These are phyloP conservation scores for Drechslerella stenobrocha DNA, from an alignment of 2,329 filamentous ascomycete species.

Conservation along the genomic window DNA sequence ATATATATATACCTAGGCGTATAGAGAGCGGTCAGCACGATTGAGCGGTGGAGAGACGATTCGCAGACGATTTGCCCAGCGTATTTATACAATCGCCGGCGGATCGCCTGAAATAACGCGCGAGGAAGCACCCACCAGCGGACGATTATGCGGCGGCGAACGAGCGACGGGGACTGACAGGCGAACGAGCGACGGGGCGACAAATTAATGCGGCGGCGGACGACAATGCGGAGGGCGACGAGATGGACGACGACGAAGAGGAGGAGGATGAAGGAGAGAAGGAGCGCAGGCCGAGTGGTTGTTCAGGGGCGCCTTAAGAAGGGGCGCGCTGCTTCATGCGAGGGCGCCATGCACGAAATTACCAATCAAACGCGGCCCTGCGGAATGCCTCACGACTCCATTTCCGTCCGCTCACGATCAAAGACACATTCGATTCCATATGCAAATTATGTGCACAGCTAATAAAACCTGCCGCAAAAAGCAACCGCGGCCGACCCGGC, in stretches of 20 bases:
- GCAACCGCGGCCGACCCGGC: constrained; percentile 17
- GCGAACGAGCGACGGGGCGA: constrained; percentile 24
- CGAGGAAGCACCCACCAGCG: not conserved
- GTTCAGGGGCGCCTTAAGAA: constrained; percentile 36
- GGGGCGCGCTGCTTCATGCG: constrained; percentile 2
- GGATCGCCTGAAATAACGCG: too few relatives aligned
- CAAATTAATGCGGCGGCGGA: constrained; percentile 1
- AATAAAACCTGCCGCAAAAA: constrained; percentile 21
- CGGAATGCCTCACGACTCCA: too few relatives aligned
- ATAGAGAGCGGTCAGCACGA: too few relatives aligned
- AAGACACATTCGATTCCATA: constrained; percentile 20
- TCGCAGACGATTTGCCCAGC: too few relatives aligned
- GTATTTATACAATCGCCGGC: too few relatives aligned
- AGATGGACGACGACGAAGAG: constrained; percentile 8
- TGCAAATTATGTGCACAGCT: constrained; percentile 48
- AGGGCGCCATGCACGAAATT: constrained; percentile 45
- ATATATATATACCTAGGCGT: too few relatives aligned
- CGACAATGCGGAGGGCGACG: constrained; percentile 4
- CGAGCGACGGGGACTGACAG: constrained; percentile 1
- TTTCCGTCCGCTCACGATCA: not conserved
- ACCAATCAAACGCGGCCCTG: too few relatives aligned
- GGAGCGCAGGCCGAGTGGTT: constrained; percentile 33
- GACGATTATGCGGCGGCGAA: not conserved
- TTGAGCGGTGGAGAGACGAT: too few relatives aligned
- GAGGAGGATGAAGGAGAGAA: constrained; percentile 18